phyloP scores from a whole-genome alignment of 768 basidiomycete species.

The Suillus sp. region DNA sequence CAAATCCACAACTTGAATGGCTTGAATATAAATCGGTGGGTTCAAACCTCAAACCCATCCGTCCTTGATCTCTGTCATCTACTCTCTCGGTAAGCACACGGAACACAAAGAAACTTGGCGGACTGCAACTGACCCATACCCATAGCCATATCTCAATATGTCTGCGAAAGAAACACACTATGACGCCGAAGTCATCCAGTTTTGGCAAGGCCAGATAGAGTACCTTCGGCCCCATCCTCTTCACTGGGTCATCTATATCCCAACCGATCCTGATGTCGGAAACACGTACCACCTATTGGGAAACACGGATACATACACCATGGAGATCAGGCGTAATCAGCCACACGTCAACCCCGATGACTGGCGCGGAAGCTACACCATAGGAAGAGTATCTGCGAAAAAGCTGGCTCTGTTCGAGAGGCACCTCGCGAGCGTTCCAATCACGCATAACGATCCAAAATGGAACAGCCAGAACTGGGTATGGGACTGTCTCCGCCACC shows the following conservation, averaged over 20 bases:
- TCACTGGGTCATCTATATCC: slow-evolving; percentile 37
- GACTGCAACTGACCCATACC: background rate
- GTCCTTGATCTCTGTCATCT: background rate
- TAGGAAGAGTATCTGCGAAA: slow-evolving; percentile 20
- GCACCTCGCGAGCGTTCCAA: slow-evolving; percentile 15
- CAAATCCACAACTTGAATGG: background rate
- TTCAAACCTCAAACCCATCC: background rate
- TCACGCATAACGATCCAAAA: background rate
- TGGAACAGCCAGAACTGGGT: slow-evolving; percentile 24
- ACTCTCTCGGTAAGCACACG: background rate
- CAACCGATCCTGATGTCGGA: slow-evolving; percentile 21
- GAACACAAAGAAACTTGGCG: background rate
- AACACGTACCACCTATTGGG: slow-evolving; percentile 32
- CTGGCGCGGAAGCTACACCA: slow-evolving; percentile 29
- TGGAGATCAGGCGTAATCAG: slow-evolving; percentile 15
- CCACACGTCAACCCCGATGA: slow-evolving; percentile 13
- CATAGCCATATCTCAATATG: slow-evolving; percentile 3
- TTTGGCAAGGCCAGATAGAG: slow-evolving; percentile 29
- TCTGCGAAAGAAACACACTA: slow-evolving; percentile 23
- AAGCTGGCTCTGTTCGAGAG: slow-evolving; percentile 23
- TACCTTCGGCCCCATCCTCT: slow-evolving; percentile 18
- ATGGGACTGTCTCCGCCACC: slow-evolving; percentile 22
- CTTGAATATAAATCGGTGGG: background rate
- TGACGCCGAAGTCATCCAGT: slow-evolving; percentile 32
- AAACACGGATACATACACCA: slow-evolving; percentile 25